Conservation (phyloP, 169 alveolate genomes). For the Eimeria zaria region DNA sequence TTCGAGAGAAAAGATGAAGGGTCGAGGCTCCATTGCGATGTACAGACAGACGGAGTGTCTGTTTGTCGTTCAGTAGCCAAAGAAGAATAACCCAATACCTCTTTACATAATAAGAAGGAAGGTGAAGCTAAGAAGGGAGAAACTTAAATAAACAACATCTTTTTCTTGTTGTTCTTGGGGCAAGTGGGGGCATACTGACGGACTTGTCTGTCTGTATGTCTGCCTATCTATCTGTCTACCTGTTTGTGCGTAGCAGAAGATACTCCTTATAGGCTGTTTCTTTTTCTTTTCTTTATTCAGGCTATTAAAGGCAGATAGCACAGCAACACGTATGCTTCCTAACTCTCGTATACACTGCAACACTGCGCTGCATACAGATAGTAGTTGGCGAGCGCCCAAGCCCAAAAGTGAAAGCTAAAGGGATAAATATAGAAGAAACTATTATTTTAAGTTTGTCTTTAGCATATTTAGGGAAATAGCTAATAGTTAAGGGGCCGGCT, state of each 20-base stretch:
- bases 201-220: not conserved
- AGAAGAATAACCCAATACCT: not conserved
- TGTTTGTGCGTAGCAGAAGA: not conserved
- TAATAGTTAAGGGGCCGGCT: not conserved
- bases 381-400: too few relatives aligned
- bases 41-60: not conserved
- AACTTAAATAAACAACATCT: not conserved
- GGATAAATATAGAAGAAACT: not conserved
- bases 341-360: too few relatives aligned
- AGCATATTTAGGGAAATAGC: not conserved
- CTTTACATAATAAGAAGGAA: not conserved
- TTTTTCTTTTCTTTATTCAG: not conserved
- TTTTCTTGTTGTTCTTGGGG: not conserved
- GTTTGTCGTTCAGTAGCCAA: too few relatives aligned
- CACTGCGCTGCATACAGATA: too few relatives aligned
- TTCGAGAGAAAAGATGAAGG: not conserved
- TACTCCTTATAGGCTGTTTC: not conserved
- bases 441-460: not conserved
- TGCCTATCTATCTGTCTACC: not conserved
- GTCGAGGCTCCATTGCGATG: conserved; percentile 19
- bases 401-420: not conserved
- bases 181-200: not conserved
- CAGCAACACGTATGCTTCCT: too few relatives aligned
- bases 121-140: not conserved
- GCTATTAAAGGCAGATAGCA: too few relatives aligned